Evolutionary conservation across 495 filamentous ascomycete genomes (phyloP).

Genomic region (Penicillium ochrochloron): DNA sequence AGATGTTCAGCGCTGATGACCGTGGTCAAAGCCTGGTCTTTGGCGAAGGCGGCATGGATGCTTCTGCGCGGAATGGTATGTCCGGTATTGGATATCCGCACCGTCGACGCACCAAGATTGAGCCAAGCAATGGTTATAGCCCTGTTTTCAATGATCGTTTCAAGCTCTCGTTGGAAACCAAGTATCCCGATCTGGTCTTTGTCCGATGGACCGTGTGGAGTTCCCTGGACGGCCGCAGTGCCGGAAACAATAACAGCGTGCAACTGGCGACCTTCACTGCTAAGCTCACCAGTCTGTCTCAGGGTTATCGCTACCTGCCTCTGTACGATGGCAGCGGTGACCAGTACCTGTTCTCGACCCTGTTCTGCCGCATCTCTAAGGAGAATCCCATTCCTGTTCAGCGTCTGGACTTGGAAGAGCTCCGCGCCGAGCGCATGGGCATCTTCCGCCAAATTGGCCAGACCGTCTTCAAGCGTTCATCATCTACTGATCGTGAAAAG

Average conservation of each 20-base stretch:
- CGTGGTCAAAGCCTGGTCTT: conserved; percentile 67
- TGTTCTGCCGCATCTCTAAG: conserved; percentile 86
- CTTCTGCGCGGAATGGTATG: conserved; percentile 68
- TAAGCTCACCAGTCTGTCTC: conserved; percentile 84
- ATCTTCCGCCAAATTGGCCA: conserved; percentile 55
- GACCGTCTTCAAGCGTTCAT: conserved; percentile 55
- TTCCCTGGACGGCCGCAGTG: conserved; percentile 67
- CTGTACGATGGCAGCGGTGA: conserved; percentile 87
- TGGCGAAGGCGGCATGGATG: conserved; percentile 71
- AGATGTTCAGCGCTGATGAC: conserved; percentile 93
- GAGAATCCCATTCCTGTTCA: conserved; percentile 57
- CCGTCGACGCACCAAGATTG: conserved; percentile 75
- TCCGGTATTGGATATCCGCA: conserved; percentile 77
- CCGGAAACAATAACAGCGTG: conserved; percentile 63
- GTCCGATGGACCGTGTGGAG: conserved; percentile 92
- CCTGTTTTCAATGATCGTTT: conserved; percentile 80
- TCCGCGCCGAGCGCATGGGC: conserved; percentile 53
- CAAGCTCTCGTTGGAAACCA: conserved; percentile 79
- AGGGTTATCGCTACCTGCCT: conserved; percentile 97
- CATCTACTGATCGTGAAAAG: conserved; percentile 52
- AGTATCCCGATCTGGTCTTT: conserved; percentile 91
- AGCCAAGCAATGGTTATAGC: conserved; percentile 88
- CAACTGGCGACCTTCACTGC: conserved; percentile 87
- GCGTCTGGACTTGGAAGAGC: conserved; percentile 51
- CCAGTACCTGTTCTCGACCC: conserved; percentile 88